These are phyloP conservation scores for Linum tenue DNA, from an alignment of 345 rosid genomes.

Conservation along the genomic window DNA sequence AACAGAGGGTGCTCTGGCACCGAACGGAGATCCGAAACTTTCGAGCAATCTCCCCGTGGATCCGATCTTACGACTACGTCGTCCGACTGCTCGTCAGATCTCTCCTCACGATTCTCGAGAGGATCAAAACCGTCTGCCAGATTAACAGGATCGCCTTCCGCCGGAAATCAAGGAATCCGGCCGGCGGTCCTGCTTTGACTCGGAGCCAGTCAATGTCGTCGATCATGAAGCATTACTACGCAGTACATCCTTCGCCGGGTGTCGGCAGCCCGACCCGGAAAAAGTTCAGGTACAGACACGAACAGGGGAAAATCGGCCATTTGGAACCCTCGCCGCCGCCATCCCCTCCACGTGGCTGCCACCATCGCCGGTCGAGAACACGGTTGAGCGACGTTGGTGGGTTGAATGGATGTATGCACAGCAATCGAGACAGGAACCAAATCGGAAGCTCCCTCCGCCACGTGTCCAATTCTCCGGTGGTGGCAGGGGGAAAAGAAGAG, in stretches of 20 bases:
- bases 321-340: neutral
- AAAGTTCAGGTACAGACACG: neutral
- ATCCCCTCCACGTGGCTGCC: neutral
- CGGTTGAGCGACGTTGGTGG: constrained; percentile 25
- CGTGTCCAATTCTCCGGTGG: constrained; percentile 21
- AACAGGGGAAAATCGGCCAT: neutral
- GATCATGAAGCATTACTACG: constrained; percentile 17
- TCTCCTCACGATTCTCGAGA: constrained; percentile 44
- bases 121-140: constrained; percentile 33
- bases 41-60: constrained; percentile 51
- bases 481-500: neutral
- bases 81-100: constrained; percentile 51
- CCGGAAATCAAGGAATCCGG: constrained; percentile 1
- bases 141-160: constrained; percentile 14
- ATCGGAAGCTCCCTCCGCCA: constrained; percentile 9
- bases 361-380: constrained; percentile 9
- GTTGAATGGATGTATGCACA: constrained; percentile 35
- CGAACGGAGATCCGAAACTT: constrained; percentile 46
- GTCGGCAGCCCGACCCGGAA: constrained; percentile 4
- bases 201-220: constrained; percentile 32
- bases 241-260: constrained; percentile 28
- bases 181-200: constrained; percentile 6
- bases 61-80: constrained; percentile 44
- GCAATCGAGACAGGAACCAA: neutral
- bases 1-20: constrained; percentile 43